These are phyloP conservation scores for Urtica urens DNA, from an alignment of 306 rosid genomes.

Conservation along the genomic window DNA sequence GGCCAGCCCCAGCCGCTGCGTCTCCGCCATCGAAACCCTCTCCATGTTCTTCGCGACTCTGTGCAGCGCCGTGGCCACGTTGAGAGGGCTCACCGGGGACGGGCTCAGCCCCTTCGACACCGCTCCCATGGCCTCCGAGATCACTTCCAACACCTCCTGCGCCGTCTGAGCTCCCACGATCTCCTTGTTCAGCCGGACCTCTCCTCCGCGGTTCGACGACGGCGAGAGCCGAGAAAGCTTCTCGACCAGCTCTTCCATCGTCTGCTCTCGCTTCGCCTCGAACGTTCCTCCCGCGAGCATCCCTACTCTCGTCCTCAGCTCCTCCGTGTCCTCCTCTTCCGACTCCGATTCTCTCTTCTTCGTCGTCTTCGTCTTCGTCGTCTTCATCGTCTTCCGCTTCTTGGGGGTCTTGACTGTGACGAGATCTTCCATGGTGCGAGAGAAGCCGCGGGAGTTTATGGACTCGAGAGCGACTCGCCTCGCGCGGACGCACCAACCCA, in stretches of 20 bases:
- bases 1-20: conserved; percentile 72
- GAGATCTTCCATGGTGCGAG: conserved; percentile 42
- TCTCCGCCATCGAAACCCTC: conserved; percentile 50
- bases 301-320: conserved; percentile 40
- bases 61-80: conserved; percentile 89
- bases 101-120: conserved; percentile 87
- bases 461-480: conserved; percentile 57
- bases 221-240: conserved; percentile 45
- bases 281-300: conserved; percentile 50
- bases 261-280: conserved; percentile 44
- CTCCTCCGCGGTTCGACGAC: conserved; percentile 57
- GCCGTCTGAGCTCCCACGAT: conserved; percentile 75
- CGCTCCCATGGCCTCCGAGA: conserved; percentile 57
- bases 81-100: conserved; percentile 81
- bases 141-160: conserved; percentile 65
- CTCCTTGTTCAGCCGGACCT: conserved; percentile 58
- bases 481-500: conserved; percentile 89
- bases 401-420: conserved; percentile 20
- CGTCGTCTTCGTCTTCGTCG: conserved; percentile 42
- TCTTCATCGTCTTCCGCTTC: conserved; percentile 14
- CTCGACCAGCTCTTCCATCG: conserved; percentile 45
- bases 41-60: conserved; percentile 95
- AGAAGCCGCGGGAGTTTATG: conserved; percentile 57
- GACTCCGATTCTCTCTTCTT: conserved; percentile 29
- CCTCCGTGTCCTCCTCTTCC: conserved; percentile 22